phyloP scores from a whole-genome alignment of 2,329 filamentous ascomycete genomes.

The Colletotrichum incanum region DNA sequence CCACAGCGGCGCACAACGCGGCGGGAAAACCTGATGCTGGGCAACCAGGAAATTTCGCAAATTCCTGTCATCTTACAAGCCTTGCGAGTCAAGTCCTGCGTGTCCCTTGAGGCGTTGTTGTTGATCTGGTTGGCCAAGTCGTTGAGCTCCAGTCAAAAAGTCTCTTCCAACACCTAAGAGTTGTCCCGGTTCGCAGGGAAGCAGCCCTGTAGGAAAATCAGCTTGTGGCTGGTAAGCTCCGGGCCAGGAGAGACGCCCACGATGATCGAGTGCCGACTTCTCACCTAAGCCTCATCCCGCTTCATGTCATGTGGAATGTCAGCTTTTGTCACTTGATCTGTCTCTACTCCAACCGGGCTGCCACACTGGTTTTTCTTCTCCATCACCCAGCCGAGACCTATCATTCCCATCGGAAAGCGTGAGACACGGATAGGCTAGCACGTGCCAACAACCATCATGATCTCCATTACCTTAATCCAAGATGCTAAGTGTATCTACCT shows the following conservation, averaged over 20 bases:
- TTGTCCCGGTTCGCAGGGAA: background rate
- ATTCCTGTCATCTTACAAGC: constrained; percentile 1
- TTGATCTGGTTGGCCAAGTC: background rate
- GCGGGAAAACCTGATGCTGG: constrained; percentile 4
- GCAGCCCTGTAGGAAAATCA: background rate
- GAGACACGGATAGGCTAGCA: background rate
- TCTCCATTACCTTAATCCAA: background rate
- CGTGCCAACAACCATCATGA: background rate
- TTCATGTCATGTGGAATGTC: constrained; percentile 22
- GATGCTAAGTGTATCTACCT: background rate
- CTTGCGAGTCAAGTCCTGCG: constrained; percentile 16
- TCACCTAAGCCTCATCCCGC: constrained; percentile 10
- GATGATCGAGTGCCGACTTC: background rate
- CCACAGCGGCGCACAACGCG: constrained; percentile 1
- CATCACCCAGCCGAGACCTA: background rate
- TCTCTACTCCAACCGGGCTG: background rate
- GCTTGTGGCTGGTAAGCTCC: background rate
- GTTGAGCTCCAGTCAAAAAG: constrained; percentile 4
- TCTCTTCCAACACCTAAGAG: background rate
- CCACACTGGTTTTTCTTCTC: background rate
- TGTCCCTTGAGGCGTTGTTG: background rate
- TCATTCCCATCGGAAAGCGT: background rate
- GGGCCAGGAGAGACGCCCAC: background rate
- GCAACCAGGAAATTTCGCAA: constrained; percentile 17
- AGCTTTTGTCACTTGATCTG: constrained; percentile 31